A percentile compares a stretch with the other conserved stretches of the same genome.
phyloP scores from a whole-genome alignment of 2,329 filamentous ascomycete species.

The Sporothrix euskadiensis region DNA sequence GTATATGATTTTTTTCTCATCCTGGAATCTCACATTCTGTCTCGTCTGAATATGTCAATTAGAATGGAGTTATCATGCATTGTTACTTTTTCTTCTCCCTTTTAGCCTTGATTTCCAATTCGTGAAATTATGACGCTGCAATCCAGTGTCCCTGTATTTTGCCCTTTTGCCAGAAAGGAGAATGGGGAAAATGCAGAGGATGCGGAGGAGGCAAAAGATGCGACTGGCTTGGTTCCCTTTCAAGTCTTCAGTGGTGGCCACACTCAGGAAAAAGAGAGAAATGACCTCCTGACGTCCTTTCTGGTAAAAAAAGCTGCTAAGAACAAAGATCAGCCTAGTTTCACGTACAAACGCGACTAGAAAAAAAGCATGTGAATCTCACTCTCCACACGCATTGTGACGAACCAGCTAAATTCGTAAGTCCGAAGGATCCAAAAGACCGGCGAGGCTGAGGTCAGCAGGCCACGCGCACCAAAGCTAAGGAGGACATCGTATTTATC shows the following conservation, averaged over 20 bases:
- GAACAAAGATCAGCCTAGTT: not conserved
- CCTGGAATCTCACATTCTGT: not conserved
- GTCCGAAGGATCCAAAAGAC: not conserved
- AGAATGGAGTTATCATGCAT: not conserved
- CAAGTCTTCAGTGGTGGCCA: not conserved
- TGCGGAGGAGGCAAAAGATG: constrained; percentile 9
- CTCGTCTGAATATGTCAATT: not conserved
- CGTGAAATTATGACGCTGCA: not conserved
- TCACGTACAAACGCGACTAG: not conserved
- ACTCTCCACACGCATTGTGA: not conserved
- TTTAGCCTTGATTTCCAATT: not conserved
- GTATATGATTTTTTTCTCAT: constrained; percentile 3
- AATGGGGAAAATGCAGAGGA: constrained; percentile 8
- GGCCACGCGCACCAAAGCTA: not conserved
- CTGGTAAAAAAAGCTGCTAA: not conserved
- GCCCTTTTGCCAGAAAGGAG: not conserved
- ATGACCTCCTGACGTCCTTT: not conserved
- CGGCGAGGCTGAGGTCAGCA: constrained; percentile 15
- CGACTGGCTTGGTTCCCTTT: not conserved
- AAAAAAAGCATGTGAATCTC: constrained; percentile 25
- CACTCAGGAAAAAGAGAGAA: not conserved
- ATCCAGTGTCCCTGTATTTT: not conserved
- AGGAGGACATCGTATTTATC: not conserved
- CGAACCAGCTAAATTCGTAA: not conserved
- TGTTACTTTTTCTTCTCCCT: not conserved